phyloP scores from a whole-genome alignment of 2,329 filamentous ascomycete species.

The Paraphaeosphaeria minitans region DNA sequence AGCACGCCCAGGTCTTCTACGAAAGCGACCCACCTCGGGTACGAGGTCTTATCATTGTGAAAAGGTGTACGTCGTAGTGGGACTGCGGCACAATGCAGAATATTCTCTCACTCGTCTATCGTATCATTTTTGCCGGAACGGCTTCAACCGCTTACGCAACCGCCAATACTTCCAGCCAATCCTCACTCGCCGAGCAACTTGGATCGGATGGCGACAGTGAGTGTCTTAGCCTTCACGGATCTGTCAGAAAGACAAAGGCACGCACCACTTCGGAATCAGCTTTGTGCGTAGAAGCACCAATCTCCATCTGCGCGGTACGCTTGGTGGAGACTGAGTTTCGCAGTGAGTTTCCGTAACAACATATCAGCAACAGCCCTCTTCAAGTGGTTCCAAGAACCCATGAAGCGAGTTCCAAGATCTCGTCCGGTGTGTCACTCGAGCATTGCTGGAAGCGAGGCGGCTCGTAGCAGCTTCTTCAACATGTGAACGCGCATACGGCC shows the following conservation, averaged over 20 bases:
- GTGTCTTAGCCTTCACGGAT: neutral
- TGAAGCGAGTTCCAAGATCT: neutral
- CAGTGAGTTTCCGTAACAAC: neutral
- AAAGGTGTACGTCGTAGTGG: neutral
- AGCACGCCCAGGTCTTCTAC: too few species aligned
- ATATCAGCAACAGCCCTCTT: neutral
- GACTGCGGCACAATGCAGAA: constrained; percentile 1
- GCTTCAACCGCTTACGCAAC: neutral
- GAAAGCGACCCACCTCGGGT: too few species aligned
- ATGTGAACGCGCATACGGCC: neutral
- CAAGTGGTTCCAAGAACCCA: neutral
- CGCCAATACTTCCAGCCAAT: neutral
- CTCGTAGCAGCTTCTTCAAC: neutral
- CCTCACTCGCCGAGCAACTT: constrained; percentile 1
- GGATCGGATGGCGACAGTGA: neutral
- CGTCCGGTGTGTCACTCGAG: neutral
- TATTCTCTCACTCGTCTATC: neutral
- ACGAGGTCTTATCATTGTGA: neutral
- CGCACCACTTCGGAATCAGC: neutral
- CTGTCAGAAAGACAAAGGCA: neutral
- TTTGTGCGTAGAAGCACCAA: neutral
- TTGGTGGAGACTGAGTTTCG: neutral
- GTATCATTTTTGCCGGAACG: neutral
- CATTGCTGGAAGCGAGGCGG: neutral
- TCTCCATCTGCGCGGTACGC: neutral